Evolutionary conservation across 805 yeast species (phyloP).

Genomic region (Spathaspora passalidarum): DNA sequence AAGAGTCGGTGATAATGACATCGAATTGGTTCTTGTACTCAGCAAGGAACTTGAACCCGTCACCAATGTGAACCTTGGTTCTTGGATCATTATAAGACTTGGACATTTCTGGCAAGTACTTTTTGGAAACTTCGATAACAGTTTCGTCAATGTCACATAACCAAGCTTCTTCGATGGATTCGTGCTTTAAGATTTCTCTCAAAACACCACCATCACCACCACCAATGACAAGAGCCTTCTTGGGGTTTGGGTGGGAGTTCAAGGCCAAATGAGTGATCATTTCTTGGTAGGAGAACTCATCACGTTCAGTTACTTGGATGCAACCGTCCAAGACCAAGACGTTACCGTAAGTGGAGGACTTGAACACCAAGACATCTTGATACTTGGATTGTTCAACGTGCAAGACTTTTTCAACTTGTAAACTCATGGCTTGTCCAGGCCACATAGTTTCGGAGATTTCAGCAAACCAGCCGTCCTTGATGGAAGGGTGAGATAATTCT

Average conservation of each 20-base stretch:
- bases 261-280: slow-evolving; percentile 95
- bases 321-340: slow-evolving; percentile 93
- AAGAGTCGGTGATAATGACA: slow-evolving; percentile 94
- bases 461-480: slow-evolving; percentile 93
- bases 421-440: slow-evolving; percentile 98
- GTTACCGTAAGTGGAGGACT: slow-evolving; percentile 91
- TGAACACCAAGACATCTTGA: slow-evolving; percentile 92
- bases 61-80: slow-evolving; percentile 88
- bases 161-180: slow-evolving; percentile 79
- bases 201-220: slow-evolving; percentile 99
- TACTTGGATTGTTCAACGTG: slow-evolving; percentile 83
- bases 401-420: slow-evolving; percentile 81
- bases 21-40: slow-evolving; percentile 83
- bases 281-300: slow-evolving; percentile 96
- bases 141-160: slow-evolving; percentile 95
- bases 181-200: slow-evolving; percentile 91
- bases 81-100: slow-evolving; percentile 83
- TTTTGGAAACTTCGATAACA: slow-evolving; percentile 81
- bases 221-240: slow-evolving; percentile 90
- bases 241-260: slow-evolving; percentile 92
- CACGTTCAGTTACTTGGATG: slow-evolving; percentile 95
- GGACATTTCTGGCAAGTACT: slow-evolving; percentile 86
- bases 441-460: slow-evolving; percentile 94
- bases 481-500: slow-evolving; percentile 53
- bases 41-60: slow-evolving; percentile 93